phyloP scores from a whole-genome alignment of 148 eudicot species.

The Fagopyrum tataricum region DNA sequence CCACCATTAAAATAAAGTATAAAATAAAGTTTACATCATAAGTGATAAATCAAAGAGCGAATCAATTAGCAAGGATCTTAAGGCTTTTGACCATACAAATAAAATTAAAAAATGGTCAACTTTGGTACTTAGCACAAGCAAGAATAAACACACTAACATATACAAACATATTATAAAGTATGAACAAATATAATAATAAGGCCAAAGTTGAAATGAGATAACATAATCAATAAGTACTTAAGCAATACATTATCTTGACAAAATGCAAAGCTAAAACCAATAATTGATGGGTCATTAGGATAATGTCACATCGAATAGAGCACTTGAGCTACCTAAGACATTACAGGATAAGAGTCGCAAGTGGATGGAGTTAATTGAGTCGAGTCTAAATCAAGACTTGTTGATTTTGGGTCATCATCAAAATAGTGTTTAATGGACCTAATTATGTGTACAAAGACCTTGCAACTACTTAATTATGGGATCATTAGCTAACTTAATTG shows the following conservation, averaged over 20 bases:
- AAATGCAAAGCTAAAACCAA: constrained; percentile 6
- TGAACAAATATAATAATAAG: neutral
- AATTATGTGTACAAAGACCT: neutral
- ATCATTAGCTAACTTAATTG: neutral
- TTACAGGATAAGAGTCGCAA: neutral
- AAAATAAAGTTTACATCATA: neutral
- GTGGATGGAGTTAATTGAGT: neutral
- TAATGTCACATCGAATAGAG: constrained; percentile 6
- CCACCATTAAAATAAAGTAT: neutral
- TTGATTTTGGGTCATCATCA: neutral
- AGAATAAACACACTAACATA: constrained; percentile 4
- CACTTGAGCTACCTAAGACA: constrained; percentile 8
- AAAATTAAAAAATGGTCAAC: neutral
- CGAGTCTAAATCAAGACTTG: neutral
- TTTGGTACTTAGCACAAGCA: neutral
- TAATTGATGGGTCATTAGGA: neutral
- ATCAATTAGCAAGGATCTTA: neutral
- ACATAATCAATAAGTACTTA: constrained; percentile 3
- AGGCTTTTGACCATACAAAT: neutral
- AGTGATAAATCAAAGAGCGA: constrained; percentile 1
- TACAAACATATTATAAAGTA: neutral
- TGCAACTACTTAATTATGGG: neutral
- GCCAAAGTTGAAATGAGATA: neutral
- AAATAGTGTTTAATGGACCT: constrained; percentile 1
- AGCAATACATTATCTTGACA: neutral